These are phyloP conservation scores for Astrothelium subdiscretum DNA, from an alignment of 495 filamentous ascomycete genomes.

Conservation along the genomic window DNA sequence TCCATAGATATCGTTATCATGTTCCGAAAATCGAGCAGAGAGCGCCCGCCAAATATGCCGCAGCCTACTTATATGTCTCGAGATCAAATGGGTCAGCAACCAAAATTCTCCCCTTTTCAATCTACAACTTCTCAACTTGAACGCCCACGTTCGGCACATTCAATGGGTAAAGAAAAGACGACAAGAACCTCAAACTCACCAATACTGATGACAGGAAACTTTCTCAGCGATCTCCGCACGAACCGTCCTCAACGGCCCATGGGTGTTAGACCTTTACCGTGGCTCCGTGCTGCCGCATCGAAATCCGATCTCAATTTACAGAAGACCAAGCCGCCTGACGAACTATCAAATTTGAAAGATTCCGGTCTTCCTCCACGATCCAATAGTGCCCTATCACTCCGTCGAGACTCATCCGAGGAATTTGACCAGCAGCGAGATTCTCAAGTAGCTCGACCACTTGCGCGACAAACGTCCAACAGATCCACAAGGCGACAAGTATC, in stretches of 20 bases:
- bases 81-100: constrained; percentile 68
- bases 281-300: not conserved
- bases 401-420: constrained; percentile 1
- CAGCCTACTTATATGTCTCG: constrained; percentile 74
- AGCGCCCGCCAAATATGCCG: constrained; percentile 33
- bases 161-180: constrained; percentile 18
- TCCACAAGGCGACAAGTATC: not conserved
- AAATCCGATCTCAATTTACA: not conserved
- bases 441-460: constrained; percentile 6
- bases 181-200: constrained; percentile 15
- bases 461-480: constrained; percentile 1
- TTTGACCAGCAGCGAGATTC: not conserved
- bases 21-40: constrained; percentile 13
- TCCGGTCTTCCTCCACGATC: constrained; percentile 9
- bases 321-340: not conserved
- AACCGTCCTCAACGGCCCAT: constrained; percentile 45
- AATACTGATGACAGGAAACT: constrained; percentile 46
- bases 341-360: not conserved
- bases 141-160: too few species aligned
- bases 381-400: not conserved
- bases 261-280: constrained; percentile 10
- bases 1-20: not conserved
- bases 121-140: constrained; percentile 20
- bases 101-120: constrained; percentile 6
- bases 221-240: constrained; percentile 67